Conservation (phyloP, 371 early-diverging fungal genomes). For the Dichotomocladium elegans region DNA sequence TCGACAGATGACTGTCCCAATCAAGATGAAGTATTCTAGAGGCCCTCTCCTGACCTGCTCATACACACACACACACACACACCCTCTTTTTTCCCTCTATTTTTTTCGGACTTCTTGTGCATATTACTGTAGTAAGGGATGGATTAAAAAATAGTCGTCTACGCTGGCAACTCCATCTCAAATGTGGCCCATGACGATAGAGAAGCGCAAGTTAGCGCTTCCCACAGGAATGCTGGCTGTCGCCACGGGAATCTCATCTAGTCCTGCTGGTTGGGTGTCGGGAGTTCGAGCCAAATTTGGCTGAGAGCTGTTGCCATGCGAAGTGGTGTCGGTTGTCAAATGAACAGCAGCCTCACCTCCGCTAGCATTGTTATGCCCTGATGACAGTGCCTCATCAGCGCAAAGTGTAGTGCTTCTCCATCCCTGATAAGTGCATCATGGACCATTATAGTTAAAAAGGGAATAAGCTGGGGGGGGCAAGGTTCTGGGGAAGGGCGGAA, state of each 20-base stretch:
- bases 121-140: no score
- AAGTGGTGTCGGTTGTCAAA: constrained; percentile 2
- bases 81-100: no score
- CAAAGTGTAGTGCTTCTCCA: constrained; percentile 55
- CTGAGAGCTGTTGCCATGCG: background rate
- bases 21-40: constrained; percentile 50
- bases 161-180: constrained; percentile 10
- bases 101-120: no score
- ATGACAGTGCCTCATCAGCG: constrained; percentile 28
- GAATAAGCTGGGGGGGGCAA: no score
- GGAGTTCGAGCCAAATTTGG: constrained; percentile 2
- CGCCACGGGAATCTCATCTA: background rate
- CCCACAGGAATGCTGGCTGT: background rate
- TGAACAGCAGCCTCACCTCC: background rate
- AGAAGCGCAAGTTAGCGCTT: constrained; percentile 28
- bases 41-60: background rate
- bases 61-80: no score
- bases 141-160: no score
- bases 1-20: constrained; percentile 65
- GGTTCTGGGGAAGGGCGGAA: no score
- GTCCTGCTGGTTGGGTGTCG: constrained; percentile 4
- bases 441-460: background rate
- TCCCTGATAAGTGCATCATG: constrained; percentile 24
- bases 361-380: background rate
- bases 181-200: constrained; percentile 48